Evolutionary conservation across 164 flowering plant species (phyloP).

Genomic region (Aristolochia californica): DNA sequence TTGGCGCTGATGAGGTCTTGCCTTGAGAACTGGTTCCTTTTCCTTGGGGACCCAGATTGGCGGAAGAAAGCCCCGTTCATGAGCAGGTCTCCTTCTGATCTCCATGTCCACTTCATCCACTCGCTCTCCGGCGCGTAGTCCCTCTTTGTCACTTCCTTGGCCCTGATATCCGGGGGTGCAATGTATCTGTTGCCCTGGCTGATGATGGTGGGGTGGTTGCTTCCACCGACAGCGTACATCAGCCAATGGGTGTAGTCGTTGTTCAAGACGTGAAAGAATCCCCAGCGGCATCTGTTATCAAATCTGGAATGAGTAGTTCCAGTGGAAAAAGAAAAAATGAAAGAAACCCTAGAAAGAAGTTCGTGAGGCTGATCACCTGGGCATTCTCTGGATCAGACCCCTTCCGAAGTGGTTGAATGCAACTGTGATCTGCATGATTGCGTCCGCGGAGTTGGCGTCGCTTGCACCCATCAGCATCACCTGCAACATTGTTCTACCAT

Average conservation of each 20-base stretch:
- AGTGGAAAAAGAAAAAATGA: too few species aligned
- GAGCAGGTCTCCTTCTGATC: constrained; percentile 65
- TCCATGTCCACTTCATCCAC: constrained; percentile 75
- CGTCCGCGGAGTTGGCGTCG: constrained; percentile 37
- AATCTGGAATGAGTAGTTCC: background rate
- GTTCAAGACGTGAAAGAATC: constrained; percentile 38
- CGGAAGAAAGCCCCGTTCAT: constrained; percentile 75
- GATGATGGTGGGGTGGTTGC: constrained; percentile 34
- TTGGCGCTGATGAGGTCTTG: too few species aligned
- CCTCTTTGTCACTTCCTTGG: constrained; percentile 65
- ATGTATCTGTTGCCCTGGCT: constrained; percentile 40
- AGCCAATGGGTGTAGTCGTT: constrained; percentile 37
- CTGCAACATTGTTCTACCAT: constrained; percentile 15
- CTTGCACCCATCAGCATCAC: constrained; percentile 66
- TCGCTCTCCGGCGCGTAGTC: constrained; percentile 49
- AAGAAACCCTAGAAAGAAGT: too few species aligned
- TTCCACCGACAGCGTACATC: constrained; percentile 46
- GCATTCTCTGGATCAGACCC: constrained; percentile 63
- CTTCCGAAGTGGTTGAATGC: constrained; percentile 52
- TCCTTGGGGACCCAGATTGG: constrained; percentile 40
- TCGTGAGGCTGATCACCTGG: constrained; percentile 4
- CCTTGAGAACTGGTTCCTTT: too few species aligned
- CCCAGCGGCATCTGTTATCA: constrained; percentile 22
- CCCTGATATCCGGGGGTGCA: constrained; percentile 25
- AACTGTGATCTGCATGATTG: constrained; percentile 46